Conservation (phyloP, 148 eudicot species). For the Amaranthus palmeri region DNA sequence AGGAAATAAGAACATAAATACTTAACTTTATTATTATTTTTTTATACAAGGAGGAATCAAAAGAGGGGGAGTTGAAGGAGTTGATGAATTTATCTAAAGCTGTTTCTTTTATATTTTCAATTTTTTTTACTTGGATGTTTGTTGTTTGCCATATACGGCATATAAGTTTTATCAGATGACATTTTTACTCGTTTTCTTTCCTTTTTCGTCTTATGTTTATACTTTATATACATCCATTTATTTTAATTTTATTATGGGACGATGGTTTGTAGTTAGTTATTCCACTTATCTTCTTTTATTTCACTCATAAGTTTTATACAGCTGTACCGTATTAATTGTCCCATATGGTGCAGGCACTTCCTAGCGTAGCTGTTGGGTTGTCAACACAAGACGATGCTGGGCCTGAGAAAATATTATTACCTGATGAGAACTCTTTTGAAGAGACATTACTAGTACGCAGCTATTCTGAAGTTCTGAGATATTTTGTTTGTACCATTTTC, state of each 20-base stretch:
- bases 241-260: background rate
- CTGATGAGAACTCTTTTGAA: conserved; percentile 29
- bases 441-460: conserved; percentile 54
- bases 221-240: too few relatives aligned
- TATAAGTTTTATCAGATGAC: background rate
- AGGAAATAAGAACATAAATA: too few relatives aligned
- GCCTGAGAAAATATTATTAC: conserved; percentile 22
- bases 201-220: background rate
- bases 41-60: too few relatives aligned
- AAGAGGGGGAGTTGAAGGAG: too few relatives aligned
- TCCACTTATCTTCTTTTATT: background rate
- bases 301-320: background rate
- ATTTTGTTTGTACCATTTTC: background rate
- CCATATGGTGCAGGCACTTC: conserved; percentile 28
- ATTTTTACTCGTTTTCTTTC: background rate
- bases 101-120: too few relatives aligned
- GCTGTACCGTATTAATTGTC: background rate
- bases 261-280: background rate
- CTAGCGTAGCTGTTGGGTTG: conserved; percentile 28
- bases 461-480: background rate
- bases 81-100: too few relatives aligned
- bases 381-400: conserved; percentile 23
- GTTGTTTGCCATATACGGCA: too few relatives aligned
- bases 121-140: too few relatives aligned
- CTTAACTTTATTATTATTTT: too few relatives aligned